Evolutionary conservation across 306 rosid species (phyloP), one percentile per base, ranked within the genome.

Genomic region (Spatholobus suberectus): DNA sequence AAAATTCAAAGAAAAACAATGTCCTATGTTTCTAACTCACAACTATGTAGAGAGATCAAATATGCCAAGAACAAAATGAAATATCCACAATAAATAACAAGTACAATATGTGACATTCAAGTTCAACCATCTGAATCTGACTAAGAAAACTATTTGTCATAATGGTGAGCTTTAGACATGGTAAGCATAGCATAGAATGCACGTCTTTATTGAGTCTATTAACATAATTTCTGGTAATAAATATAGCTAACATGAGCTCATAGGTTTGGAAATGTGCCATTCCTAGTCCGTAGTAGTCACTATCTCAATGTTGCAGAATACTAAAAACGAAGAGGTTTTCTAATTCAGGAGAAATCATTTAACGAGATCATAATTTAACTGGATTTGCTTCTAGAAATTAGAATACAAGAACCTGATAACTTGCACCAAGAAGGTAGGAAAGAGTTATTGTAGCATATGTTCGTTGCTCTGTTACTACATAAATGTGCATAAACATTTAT

Each of bases 331-430:
- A 51, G 29, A 41, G 18, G 21, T 8, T 61, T 54, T 79, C 23
- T 14, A 79, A 10, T 52, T 68, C 44, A 40, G 18, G 37, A 55
- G 37, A 70, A 70, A 15, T 5, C 43, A 55, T 51, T 79, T 37
- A 38, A 35, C 1, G 5, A 67, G 76, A 67, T 15, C 29, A 17
- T 51, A 27, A 67, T 54, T 15, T 67, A 17, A 55, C 13, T 43
- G 44, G 81, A 76, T 41, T 76, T 58, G 26, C 79, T 38, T 59
- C 37, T 7, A 41, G 43, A 51, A 58, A 59, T 26, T 58, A 62
- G 59, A 38, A 59, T 76, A 46, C 58, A 59, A 23, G 34, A 59
- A 27, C 24, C 61, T 77, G 59, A 43, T 27, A 62, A 18, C 55
- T 75, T 57, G 34, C 41, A 21, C 23, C 66, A 46, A 9, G 46